Base-by-base conservation (phyloP, 2,329 filamentous ascomycete genomes). In the Claviceps paspali region DNA sequence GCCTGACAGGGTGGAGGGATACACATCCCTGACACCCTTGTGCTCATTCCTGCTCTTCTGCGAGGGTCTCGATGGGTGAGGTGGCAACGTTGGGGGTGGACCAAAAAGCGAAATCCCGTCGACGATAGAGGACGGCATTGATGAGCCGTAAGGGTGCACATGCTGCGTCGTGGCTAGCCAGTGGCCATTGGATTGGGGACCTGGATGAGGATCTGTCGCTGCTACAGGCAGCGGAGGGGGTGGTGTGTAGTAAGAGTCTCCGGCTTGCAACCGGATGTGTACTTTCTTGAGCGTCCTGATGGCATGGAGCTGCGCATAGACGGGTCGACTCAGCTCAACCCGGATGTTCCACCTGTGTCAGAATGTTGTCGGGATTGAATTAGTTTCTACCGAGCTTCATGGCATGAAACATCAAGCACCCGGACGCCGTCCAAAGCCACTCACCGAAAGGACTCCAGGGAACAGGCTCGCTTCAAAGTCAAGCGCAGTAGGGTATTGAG, bases 331-430 rank as follows among this genome's bases (percentile, higher is more conserved):
- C 8, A 79, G 61, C 50, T 79, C 74, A 38, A 79, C 67, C 6
- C 72, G 65, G 38, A 78, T 70, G 49, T 79, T 75, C 75, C 75
- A 79, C 44, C 68, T 75, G 30, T 37, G 7, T 21, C n/a, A 17
- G 18, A 2, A 33, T 22, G 12, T 22, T n/a, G n/a, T n/a, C n/a
- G n/a, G n/a, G n/a, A n/a, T n/a, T n/a, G n/a, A n/a, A n/a, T n/a
- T n/a, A n/a, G n/a, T n/a, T n/a, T n/a, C n/a, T n/a, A n/a, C n/a
- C n/a, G n/a, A n/a, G n/a, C n/a, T n/a, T n/a, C n/a, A n/a, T n/a
- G n/a, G n/a, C n/a, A n/a, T n/a, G n/a, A n/a, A n/a, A n/a, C n/a
- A n/a, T n/a, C n/a, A n/a, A n/a, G n/a, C n/a, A n/a, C n/a, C n/a
- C n/a, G 18, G n/a, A 19, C 5, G 29, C n/a, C n/a, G 14, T 28